Percentiles rank a stretch among this genome's conserved stretches.
These are phyloP conservation scores for Metschnikowia kofuensis DNA, from an alignment of 805 yeast genomes.

Conservation along the genomic window DNA sequence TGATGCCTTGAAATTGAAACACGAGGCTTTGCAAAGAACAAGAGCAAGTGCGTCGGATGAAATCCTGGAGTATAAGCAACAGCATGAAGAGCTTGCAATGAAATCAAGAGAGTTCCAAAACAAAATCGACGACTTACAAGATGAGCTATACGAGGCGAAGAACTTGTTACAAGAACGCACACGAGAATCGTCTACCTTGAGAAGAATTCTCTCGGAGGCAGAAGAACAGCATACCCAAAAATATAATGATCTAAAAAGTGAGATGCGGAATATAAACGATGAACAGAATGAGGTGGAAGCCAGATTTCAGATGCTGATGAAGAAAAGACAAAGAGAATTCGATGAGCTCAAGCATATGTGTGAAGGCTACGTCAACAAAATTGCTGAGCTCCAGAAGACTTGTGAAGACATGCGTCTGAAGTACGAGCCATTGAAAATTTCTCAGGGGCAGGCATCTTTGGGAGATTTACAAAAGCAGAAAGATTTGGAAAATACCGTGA, in stretches of 20 bases:
- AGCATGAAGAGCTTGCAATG: conserved; percentile 68
- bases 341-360: conserved; percentile 51
- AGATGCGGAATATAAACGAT: conserved; percentile 49
- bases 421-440: conserved; percentile 24
- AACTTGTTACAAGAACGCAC: conserved; percentile 74
- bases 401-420: conserved; percentile 26
- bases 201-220: conserved; percentile 64
- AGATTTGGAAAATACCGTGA: conserved; percentile 29
- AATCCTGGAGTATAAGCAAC: conserved; percentile 48
- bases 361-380: conserved; percentile 40
- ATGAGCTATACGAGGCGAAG: conserved; percentile 76
- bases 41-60: conserved; percentile 40
- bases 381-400: conserved; percentile 37
- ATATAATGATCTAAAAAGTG: conserved; percentile 53
- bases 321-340: conserved; percentile 61
- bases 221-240: conserved; percentile 56
- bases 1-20: conserved; percentile 38
- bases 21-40: conserved; percentile 32
- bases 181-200: conserved; percentile 70
- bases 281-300: conserved; percentile 62
- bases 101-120: conserved; percentile 62
- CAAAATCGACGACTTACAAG: conserved; percentile 66
- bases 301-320: conserved; percentile 45
- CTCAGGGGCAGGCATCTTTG: conserved; percentile 4
- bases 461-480: conserved; percentile 12